Evolutionary conservation across 257 asterid genomes (phyloP).

Genomic region (Capsicum baccatum): DNA sequence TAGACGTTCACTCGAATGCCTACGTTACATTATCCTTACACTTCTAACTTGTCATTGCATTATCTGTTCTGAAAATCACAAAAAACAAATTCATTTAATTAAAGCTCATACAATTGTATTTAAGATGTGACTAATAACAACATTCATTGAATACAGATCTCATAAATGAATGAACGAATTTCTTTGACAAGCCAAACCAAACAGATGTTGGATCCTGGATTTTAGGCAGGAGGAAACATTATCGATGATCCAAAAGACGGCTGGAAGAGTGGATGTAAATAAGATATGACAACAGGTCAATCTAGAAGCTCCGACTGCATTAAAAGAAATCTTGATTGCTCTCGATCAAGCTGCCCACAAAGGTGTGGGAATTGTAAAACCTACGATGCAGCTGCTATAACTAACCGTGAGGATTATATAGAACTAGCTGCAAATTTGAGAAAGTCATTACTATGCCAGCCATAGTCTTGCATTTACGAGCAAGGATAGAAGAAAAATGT

Average conservation of each 20-base stretch:
- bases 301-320: constrained; percentile 72
- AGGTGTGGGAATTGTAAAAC: constrained; percentile 64
- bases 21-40: no score
- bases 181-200: constrained; percentile 60
- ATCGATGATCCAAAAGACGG: constrained; percentile 63
- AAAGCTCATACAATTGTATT: neutral
- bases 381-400: constrained; percentile 74
- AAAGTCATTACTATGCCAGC: neutral
- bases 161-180: constrained; percentile 79
- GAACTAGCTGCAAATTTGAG: constrained; percentile 37
- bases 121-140: constrained; percentile 9
- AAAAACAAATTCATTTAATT: constrained; percentile 13
- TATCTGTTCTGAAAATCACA: constrained; percentile 46
- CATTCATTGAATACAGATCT: constrained; percentile 97
- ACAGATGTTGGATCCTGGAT: constrained; percentile 65
- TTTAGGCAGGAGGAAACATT: constrained; percentile 63
- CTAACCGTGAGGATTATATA: constrained; percentile 67
- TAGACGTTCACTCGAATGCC: no score
- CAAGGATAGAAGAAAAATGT: neutral
- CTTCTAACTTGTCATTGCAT: constrained; percentile 71
- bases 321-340: constrained; percentile 54
- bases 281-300: constrained; percentile 62
- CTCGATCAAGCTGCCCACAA: constrained; percentile 47
- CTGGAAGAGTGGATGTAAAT: constrained; percentile 79
- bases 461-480: neutral